These are phyloP conservation scores for Chalciporus piperatus DNA, from an alignment of 768 basidiomycete genomes.

Conservation along the genomic window DNA sequence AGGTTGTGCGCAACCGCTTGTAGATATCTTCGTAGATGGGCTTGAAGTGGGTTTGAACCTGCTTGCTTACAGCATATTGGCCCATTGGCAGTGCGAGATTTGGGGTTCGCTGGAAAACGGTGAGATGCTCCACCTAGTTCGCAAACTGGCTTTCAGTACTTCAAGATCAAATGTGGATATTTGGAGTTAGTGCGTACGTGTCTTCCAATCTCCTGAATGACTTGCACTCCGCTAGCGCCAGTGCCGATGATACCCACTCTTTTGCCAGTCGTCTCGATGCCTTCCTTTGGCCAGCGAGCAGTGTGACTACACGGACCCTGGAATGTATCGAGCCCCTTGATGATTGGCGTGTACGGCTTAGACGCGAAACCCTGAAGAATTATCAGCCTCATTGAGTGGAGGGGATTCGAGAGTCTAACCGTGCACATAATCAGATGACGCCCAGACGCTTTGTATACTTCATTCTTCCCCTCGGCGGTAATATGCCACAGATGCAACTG, in stretches of 20 bases:
- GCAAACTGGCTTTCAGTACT: background rate
- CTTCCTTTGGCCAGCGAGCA: slow-evolving; percentile 12
- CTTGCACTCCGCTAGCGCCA: slow-evolving; percentile 12
- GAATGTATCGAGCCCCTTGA: slow-evolving; percentile 11
- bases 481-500: slow-evolving; percentile 12
- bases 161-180: background rate
- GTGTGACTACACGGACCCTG: slow-evolving; percentile 11
- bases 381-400: background rate
- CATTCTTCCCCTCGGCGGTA: slow-evolving; percentile 5
- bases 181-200: slow-evolving; percentile 1
- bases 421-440: slow-evolving; percentile 9
- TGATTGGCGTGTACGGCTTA: slow-evolving; percentile 12
- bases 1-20: slow-evolving; percentile 1
- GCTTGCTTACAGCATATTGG: slow-evolving; percentile 1
- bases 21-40: slow-evolving; percentile 8
- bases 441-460: background rate
- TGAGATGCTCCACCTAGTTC: slow-evolving; percentile 9
- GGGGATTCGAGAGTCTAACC: background rate
- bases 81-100: slow-evolving; percentile 13
- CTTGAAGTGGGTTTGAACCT: slow-evolving; percentile 11
- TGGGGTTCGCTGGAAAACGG: slow-evolving; percentile 16
- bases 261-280: slow-evolving; percentile 4
- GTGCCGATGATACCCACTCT: slow-evolving; percentile 15
- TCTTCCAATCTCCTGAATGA: slow-evolving; percentile 12
- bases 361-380: background rate